A percentile compares a stretch with the other conserved stretches of the same genome.
Evolutionary conservation across 2,329 filamentous ascomycete genomes (phyloP).

Genomic region (Diaporthe vaccinii): DNA sequence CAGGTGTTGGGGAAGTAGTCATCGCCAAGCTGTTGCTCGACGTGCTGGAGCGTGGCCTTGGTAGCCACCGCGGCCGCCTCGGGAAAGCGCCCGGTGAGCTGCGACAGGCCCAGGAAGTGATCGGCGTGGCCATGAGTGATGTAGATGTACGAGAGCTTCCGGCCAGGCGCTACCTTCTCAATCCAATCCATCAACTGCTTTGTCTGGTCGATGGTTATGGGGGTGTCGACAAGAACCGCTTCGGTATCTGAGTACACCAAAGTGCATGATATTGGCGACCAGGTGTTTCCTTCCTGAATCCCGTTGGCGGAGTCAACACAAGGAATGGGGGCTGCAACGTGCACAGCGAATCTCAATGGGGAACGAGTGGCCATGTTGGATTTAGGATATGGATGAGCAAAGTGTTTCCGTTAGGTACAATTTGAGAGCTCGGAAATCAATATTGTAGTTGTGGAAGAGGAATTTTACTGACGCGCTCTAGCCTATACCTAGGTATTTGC

Average conservation of each 20-base stretch:
- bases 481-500: too few species aligned
- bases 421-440: neutral
- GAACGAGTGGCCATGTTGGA: neutral
- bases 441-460: neutral
- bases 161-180: slow-evolving; percentile 47
- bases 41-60: slow-evolving; percentile 43
- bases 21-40: slow-evolving; percentile 43
- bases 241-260: neutral
- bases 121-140: slow-evolving; percentile 59
- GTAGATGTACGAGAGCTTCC: slow-evolving; percentile 52
- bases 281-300: neutral
- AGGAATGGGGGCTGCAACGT: slow-evolving; percentile 7
- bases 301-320: neutral
- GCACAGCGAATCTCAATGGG: slow-evolving; percentile 6
- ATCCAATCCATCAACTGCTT: slow-evolving; percentile 53
- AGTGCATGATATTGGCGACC: slow-evolving; percentile 6
- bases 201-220: slow-evolving; percentile 49
- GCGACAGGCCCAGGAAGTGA: slow-evolving; percentile 54
- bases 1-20: slow-evolving; percentile 42
- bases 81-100: slow-evolving; percentile 50
- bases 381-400: too few species aligned
- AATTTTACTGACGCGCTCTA: neutral
- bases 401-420: neutral
- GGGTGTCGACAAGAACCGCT: slow-evolving; percentile 56
- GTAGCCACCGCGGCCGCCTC: slow-evolving; percentile 44